Conservation (phyloP, 2,329 filamentous ascomycete species). For the Metarhizium humberi region DNA sequence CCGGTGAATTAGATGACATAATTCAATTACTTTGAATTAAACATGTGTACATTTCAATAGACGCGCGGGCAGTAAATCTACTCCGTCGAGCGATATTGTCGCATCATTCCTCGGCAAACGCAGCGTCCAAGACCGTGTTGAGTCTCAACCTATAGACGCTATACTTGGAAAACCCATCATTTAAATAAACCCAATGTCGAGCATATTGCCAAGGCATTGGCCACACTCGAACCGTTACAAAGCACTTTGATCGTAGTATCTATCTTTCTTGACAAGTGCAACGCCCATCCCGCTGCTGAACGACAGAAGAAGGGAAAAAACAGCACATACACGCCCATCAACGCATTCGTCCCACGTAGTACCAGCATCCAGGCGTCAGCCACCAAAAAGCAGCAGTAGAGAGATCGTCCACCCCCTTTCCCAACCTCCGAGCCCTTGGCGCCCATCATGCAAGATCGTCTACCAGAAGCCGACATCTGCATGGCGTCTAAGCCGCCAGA, state of each 20-base stretch:
- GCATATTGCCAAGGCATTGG: no score
- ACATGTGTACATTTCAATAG: no score
- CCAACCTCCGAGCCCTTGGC: not conserved
- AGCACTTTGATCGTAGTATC: no score
- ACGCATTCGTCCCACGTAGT: not conserved
- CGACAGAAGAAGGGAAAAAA: not conserved
- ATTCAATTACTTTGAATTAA: no score
- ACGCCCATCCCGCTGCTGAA: not conserved
- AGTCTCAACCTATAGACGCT: no score
- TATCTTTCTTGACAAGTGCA: not conserved
- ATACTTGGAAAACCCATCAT: no score
- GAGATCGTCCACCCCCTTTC: not conserved
- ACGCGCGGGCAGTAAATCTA: no score
- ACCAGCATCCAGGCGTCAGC: not conserved
- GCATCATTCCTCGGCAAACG: no score
- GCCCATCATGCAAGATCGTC: not conserved
- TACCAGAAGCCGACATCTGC: not conserved
- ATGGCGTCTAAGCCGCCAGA: not conserved
- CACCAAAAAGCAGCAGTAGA: not conserved
- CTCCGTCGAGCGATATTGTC: no score
- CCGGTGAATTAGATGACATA: no score
- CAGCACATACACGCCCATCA: not conserved
- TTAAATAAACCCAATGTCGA: no score
- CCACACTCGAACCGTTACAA: no score
- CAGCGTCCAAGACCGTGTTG: not conserved